Conservation (phyloP, 805 yeast genomes). For the Yarrowia osloensis region DNA sequence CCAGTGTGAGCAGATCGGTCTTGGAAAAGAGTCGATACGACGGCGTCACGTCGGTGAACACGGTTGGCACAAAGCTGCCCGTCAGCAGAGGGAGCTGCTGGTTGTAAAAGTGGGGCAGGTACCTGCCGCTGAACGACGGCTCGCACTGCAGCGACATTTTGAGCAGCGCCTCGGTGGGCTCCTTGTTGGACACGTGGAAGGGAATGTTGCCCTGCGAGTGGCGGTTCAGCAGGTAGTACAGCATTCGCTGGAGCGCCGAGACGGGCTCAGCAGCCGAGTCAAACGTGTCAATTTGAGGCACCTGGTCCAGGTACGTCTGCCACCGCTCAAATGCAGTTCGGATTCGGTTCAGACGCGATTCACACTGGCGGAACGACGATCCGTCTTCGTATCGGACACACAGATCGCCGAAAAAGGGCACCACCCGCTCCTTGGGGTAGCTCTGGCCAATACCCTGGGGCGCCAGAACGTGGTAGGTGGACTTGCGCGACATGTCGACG, state of each 20-base stretch:
- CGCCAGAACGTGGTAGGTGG: constrained; percentile 72
- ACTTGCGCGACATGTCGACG: constrained; percentile 57
- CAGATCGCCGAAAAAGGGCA: constrained; percentile 90
- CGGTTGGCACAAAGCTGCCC: constrained; percentile 65
- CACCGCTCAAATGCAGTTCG: constrained; percentile 77
- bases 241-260: constrained; percentile 45
- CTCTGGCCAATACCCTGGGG: constrained; percentile 82
- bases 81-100: constrained; percentile 59
- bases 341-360: constrained; percentile 65
- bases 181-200: constrained; percentile 27
- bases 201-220: constrained; percentile 47
- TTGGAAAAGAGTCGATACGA: constrained; percentile 59
- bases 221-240: constrained; percentile 51
- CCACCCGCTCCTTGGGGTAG: constrained; percentile 73
- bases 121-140: constrained; percentile 56
- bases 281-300: constrained; percentile 48
- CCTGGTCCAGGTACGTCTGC: constrained; percentile 65
- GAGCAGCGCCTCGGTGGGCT: constrained; percentile 54
- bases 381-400: constrained; percentile 50
- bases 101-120: constrained; percentile 47
- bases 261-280: constrained; percentile 39
- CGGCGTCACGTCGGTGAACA: constrained; percentile 61
- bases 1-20: constrained; percentile 55
- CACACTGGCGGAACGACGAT: constrained; percentile 56
- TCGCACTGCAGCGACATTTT: constrained; percentile 63